These are phyloP conservation scores for Colletotrichum sp. DNA, from an alignment of 2,329 filamentous ascomycete species.

Conservation along the genomic window DNA sequence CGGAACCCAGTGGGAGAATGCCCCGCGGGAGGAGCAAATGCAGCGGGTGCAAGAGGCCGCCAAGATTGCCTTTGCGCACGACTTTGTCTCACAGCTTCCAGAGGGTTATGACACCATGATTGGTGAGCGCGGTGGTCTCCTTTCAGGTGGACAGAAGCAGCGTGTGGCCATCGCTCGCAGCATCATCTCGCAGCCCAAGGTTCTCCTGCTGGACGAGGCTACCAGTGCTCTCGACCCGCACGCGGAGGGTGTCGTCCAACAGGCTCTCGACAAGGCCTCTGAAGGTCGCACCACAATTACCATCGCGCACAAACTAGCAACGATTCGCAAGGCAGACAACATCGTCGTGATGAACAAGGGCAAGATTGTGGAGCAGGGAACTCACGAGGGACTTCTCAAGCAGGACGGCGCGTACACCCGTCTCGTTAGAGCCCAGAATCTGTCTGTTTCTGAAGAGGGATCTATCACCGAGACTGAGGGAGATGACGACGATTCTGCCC, in stretches of 20 bases:
- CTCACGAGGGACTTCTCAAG: conserved; percentile 57
- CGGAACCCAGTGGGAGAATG: conserved; percentile 29
- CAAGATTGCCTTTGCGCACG: conserved; percentile 48
- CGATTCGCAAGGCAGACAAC: conserved; percentile 64
- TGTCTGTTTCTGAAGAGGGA: conserved; percentile 30
- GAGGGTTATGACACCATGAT: conserved; percentile 61
- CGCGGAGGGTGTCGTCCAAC: conserved; percentile 54
- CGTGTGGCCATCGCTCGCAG: conserved; percentile 63
- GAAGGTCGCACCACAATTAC: conserved; percentile 65
- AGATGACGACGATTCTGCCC: conserved; percentile 22
- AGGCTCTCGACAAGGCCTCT: conserved; percentile 57
- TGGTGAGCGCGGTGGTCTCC: conserved; percentile 63
- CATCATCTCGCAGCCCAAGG: conserved; percentile 46
- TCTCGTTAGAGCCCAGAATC: conserved; percentile 49
- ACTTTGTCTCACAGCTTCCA: conserved; percentile 51
- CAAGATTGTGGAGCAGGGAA: conserved; percentile 63
- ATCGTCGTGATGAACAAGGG: conserved; percentile 68
- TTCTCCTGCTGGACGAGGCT: conserved; percentile 71
- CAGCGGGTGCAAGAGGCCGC: conserved; percentile 46
- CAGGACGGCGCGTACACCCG: conserved; percentile 53
- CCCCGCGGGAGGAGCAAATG: conserved; percentile 37
- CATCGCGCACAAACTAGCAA: conserved; percentile 64
- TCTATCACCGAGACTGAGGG: conserved; percentile 27
- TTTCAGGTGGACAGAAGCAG: conserved; percentile 71
- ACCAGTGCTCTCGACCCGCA: conserved; percentile 58